A percentile compares a stretch with the other conserved stretches of the same genome.
These are phyloP conservation scores for Krasilnikovozyma curviuscula DNA, from an alignment of 768 basidiomycete species.

Conservation along the genomic window DNA sequence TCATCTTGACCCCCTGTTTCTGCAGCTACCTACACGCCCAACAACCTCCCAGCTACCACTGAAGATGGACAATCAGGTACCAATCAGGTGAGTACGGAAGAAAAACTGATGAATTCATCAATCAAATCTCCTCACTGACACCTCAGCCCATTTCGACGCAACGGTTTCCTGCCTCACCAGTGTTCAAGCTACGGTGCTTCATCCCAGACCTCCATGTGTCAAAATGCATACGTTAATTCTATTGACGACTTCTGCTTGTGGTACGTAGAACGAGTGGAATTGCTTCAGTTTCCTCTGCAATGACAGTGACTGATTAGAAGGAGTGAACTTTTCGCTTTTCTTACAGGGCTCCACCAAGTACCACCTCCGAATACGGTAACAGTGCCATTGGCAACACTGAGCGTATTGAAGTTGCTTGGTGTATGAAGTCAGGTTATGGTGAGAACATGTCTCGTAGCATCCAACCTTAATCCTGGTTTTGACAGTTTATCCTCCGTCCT, in stretches of 20 bases:
- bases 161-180: not conserved
- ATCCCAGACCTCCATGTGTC: not conserved
- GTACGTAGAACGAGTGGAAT: not conserved
- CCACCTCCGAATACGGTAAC: constrained; percentile 13
- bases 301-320: not conserved
- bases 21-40: constrained; percentile 3
- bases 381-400: constrained; percentile 46
- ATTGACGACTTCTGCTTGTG: constrained; percentile 33
- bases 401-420: constrained; percentile 38
- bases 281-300: not conserved
- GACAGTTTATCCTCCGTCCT: constrained; percentile 44
- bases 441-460: not conserved
- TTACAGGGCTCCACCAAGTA: constrained; percentile 10
- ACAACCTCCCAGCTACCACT: constrained; percentile 6
- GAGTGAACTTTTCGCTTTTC: too few species aligned
- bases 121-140: not conserved
- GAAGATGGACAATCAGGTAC: constrained; percentile 9
- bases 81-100: constrained; percentile 1
- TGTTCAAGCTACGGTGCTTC: too few species aligned
- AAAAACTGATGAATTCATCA: not conserved
- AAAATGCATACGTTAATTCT: constrained; percentile 15
- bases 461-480: not conserved
- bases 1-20: too few species aligned
- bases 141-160: not conserved
- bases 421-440: not conserved